These are phyloP conservation scores for Teratosphaeria destructans DNA, from an alignment of 2,329 filamentous ascomycete species.

Conservation along the genomic window DNA sequence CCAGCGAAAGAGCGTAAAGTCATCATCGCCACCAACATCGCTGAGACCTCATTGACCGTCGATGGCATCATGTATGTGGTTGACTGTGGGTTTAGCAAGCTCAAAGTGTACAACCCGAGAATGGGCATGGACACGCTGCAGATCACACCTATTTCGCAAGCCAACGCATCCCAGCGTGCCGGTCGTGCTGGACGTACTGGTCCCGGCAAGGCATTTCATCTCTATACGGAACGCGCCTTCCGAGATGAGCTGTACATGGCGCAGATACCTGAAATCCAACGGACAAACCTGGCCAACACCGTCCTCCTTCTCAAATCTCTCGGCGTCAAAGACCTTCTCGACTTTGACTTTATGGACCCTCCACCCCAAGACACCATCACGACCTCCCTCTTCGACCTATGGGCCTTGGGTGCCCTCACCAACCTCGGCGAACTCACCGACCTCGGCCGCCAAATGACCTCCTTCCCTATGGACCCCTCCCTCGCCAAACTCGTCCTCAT, in stretches of 20 bases:
- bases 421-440: conserved; percentile 86
- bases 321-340: conserved; percentile 83
- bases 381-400: conserved; percentile 92
- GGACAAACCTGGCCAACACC: conserved; percentile 90
- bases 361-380: conserved; percentile 96
- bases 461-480: conserved; percentile 95
- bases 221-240: conserved; percentile 90
- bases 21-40: conserved; percentile 97
- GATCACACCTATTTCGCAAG: conserved; percentile 94
- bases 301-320: conserved; percentile 89
- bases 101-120: conserved; percentile 96
- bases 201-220: conserved; percentile 85
- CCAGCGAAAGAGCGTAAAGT: conserved; percentile 87
- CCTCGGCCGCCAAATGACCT: conserved; percentile 86
- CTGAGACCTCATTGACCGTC: conserved; percentile 93
- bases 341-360: conserved; percentile 99
- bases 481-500: conserved; percentile 92
- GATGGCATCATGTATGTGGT: conserved; percentile 99
- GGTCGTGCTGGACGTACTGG: conserved; percentile 90
- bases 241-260: conserved; percentile 94
- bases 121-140: conserved; percentile 99
- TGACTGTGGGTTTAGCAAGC: conserved; percentile 88
- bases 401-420: conserved; percentile 87
- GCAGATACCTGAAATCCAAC: conserved; percentile 94
- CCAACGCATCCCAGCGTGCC: conserved; percentile 86